Evolutionary conservation across 352 stramenopile species (phyloP).

Genomic region (Globisporangium polare): DNA sequence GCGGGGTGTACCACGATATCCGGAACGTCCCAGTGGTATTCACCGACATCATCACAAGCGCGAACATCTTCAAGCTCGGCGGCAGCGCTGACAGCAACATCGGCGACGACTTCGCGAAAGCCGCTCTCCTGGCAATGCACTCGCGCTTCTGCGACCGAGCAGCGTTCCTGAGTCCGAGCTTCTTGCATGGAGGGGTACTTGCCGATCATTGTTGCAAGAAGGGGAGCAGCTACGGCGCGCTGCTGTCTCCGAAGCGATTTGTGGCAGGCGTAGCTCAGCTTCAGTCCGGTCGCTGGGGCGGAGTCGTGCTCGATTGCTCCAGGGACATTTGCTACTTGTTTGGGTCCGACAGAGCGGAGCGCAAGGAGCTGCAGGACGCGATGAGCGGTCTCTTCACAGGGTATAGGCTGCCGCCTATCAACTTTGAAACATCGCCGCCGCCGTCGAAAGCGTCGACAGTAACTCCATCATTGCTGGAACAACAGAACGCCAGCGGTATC

Average conservation of each 20-base stretch:
- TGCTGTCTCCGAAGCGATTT: slow-evolving; percentile 2
- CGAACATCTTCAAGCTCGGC: slow-evolving; percentile 2
- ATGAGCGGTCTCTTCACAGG: neutral
- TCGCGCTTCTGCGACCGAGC: slow-evolving; percentile 1
- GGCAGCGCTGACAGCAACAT: neutral
- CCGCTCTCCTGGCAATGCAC: slow-evolving; percentile 1
- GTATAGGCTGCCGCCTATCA: neutral
- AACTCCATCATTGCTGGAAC: neutral
- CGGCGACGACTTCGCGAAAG: slow-evolving; percentile 7
- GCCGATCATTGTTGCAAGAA: neutral
- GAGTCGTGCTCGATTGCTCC: neutral
- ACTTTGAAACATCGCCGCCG: neutral
- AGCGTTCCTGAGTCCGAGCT: slow-evolving; percentile 4
- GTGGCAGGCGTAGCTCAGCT: slow-evolving; percentile 4
- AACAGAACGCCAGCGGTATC: slow-evolving; percentile 5
- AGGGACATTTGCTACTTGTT: slow-evolving; percentile 6
- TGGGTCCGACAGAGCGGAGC: neutral
- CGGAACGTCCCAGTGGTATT: slow-evolving; percentile 1
- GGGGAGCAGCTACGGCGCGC: slow-evolving; percentile 6
- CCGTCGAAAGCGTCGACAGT: neutral
- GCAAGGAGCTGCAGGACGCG: neutral
- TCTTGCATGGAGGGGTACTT: neutral
- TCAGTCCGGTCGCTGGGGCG: slow-evolving; percentile 3
- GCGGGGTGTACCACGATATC: no score
- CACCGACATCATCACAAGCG: slow-evolving; percentile 6